Percentiles rank a stretch among this genome's conserved stretches.
Conservation (phyloP, 768 basidiomycete species). For the Candolleomyces efflorescens region DNA sequence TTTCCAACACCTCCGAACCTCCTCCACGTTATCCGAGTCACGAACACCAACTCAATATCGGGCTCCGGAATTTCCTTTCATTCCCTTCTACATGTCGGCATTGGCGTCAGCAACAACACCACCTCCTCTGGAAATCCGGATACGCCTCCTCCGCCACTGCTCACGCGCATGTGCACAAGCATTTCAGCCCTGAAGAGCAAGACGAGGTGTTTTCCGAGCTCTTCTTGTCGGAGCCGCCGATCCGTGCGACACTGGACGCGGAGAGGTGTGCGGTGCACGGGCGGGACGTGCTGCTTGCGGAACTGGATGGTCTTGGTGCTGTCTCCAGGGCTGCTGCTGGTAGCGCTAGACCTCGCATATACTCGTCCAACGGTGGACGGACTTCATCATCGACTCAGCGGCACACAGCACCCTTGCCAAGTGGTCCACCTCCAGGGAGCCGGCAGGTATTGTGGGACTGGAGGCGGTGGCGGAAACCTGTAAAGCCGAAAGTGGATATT, state of each 20-base stretch:
- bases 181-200: background rate
- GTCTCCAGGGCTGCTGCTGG: too few relatives aligned
- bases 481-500: background rate
- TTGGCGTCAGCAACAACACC: background rate
- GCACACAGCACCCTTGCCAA: background rate
- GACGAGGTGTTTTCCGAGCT: background rate
- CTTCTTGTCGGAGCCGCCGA: background rate
- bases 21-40: background rate
- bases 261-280: background rate
- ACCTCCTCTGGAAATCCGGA: background rate
- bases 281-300: background rate
- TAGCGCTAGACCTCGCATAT: too few relatives aligned
- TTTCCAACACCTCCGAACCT: background rate
- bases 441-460: background rate
- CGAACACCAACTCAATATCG: background rate
- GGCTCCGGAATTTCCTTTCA: conserved; percentile 1
- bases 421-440: background rate
- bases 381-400: background rate
- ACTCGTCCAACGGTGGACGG: too few relatives aligned
- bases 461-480: background rate
- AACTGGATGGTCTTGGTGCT: background rate
- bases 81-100: background rate
- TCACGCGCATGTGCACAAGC: background rate
- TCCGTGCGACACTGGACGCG: background rate
- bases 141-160: background rate